A percentile compares a stretch with the other conserved stretches of the same genome.
phyloP scores from a whole-genome alignment of 2,329 filamentous ascomycete genomes.

The Lachnellula subtilissima region DNA sequence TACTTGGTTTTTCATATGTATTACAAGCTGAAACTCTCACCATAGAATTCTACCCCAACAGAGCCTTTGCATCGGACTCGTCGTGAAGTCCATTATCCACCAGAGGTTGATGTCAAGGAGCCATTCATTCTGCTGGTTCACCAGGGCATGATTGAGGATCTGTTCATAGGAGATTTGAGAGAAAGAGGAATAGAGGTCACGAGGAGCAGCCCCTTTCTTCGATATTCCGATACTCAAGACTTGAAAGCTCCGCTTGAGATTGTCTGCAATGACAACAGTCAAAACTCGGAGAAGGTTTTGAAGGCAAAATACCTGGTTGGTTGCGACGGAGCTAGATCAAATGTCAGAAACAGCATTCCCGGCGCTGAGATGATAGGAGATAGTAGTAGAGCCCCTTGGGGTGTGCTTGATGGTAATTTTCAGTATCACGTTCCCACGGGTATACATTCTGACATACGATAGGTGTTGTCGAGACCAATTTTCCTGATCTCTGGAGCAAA shows the following conservation, averaged over 20 bases:
- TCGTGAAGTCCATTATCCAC: constrained; percentile 36
- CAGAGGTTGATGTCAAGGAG: constrained; percentile 25
- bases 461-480: constrained; percentile 36
- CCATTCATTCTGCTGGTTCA: constrained; percentile 47
- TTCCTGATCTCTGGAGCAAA: constrained; percentile 59
- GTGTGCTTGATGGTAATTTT: constrained; percentile 48
- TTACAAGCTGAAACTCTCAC: constrained; percentile 28
- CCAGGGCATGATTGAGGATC: constrained; percentile 41
- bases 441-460: constrained; percentile 37
- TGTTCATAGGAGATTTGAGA: constrained; percentile 51
- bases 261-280: constrained; percentile 53
- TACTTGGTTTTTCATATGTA: background rate
- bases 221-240: constrained; percentile 35
- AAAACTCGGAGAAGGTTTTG: constrained; percentile 33
- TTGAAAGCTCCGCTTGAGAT: constrained; percentile 27
- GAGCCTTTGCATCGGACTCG: constrained; percentile 18
- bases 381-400: constrained; percentile 53
- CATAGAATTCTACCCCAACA: constrained; percentile 29
- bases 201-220: constrained; percentile 38
- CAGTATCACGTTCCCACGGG: constrained; percentile 30
- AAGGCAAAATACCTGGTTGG: constrained; percentile 62
- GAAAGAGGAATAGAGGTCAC: constrained; percentile 43
- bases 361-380: constrained; percentile 55
- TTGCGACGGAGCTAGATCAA: constrained; percentile 51
- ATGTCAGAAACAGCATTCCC: constrained; percentile 46